Base-by-base conservation (phyloP, 768 basidiomycete genomes). In the Pleurotus citrinopileatus region DNA sequence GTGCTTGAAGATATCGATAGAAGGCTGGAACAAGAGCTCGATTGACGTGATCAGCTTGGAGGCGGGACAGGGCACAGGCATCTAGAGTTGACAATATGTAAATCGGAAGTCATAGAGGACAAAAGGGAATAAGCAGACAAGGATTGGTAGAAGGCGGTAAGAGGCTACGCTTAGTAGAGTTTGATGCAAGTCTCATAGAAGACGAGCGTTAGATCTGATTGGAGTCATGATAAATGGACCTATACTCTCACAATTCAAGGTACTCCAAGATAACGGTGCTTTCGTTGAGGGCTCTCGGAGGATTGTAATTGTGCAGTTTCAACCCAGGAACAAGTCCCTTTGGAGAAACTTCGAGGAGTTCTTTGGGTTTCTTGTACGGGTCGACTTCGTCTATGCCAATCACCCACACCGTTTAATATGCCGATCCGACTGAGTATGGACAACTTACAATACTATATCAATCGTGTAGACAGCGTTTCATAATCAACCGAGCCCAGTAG, bases 271-370 rank as follows among this genome's bases (percentile, higher is more conserved):
- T 87, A 28, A 91, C 83, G 0, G 83, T 88, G 62, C 87, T 90
- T 65, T 93, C 91, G 65, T 91, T 87, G 10, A 92, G 68, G 0
- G 83, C 79, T 28, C 81, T 71, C 0, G 86, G 81, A 0, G 84
- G 85, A 44, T 63, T 65, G 56, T 73, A 81, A 2, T 45, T 45
- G 59, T 83, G 69, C 52, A 91, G 66, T 59, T 76, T 80, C 25
- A 89, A 61, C 0, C 77, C 89, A 0, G 91, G 90, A 1, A 94
- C 89, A 3, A 94, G 76, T 0, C 91, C 90, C 61, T 89, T 90
- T 1, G 91, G 89, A 13, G 89, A 91, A 15, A 91, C 73, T 32
- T 88, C 82, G n/a, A 94, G 74, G 17, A 94, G 78, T 27, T 89
- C 89, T 45, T 81, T 67, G 0, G 91, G 88, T 60, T 92, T 94